Conservation (phyloP, 2,329 filamentous ascomycete species). For the Scorias spongiosa region DNA sequence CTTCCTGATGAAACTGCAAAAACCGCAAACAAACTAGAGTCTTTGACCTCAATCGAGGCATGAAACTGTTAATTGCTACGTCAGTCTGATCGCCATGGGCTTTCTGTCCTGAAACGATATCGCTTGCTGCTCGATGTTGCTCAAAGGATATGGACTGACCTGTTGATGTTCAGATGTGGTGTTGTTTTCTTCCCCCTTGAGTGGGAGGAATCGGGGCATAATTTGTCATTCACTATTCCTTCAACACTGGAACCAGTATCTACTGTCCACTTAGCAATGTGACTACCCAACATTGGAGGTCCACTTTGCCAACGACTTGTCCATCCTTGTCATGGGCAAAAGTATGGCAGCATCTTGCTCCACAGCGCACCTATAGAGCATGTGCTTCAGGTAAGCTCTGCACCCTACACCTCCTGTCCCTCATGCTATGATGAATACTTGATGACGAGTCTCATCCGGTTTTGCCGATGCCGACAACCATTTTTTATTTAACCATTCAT, state of each 20-base stretch:
- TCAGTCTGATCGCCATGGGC: slow-evolving; percentile 57
- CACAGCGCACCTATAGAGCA: no score
- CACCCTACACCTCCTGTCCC: neutral
- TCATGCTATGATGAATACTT: slow-evolving; percentile 11
- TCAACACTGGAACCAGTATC: no score
- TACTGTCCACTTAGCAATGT: no score
- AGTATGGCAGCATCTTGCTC: no score
- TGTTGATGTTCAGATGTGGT: neutral
- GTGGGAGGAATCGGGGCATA: no score
- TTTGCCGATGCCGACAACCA: slow-evolving; percentile 13
- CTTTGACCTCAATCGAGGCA: slow-evolving; percentile 67
- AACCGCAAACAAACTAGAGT: slow-evolving; percentile 78
- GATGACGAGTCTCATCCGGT: slow-evolving; percentile 17
- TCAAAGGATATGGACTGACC: neutral
- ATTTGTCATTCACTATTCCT: no score
- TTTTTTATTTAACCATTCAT: slow-evolving; percentile 15
- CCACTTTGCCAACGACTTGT: no score
- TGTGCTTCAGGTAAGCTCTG: no score
- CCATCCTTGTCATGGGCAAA: no score
- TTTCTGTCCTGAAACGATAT: neutral
- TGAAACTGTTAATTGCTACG: slow-evolving; percentile 69
- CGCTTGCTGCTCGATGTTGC: neutral
- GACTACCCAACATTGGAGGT: no score
- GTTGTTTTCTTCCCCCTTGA: no score
- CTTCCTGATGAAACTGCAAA: slow-evolving; percentile 61